Evolutionary conservation across 305 asterid genomes (phyloP).

Genomic region (Fraxinus platypoda): DNA sequence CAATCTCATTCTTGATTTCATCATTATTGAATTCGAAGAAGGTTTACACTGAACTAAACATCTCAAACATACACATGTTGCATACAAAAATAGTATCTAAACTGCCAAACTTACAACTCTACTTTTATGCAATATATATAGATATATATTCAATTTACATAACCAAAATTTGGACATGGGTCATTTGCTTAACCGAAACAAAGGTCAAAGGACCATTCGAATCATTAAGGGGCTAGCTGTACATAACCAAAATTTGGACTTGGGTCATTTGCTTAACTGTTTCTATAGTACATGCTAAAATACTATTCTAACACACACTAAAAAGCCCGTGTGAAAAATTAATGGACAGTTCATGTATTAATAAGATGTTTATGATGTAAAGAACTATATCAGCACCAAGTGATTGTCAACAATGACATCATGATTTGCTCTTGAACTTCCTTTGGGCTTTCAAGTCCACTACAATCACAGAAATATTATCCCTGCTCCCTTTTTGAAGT

Average conservation of each 20-base stretch:
- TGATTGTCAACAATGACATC: slow-evolving; percentile 15
- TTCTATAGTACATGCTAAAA: slow-evolving; percentile 32
- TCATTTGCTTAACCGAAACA: slow-evolving; percentile 16
- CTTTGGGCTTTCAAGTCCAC: slow-evolving; percentile 71
- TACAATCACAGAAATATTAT: slow-evolving; percentile 73
- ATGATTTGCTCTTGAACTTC: slow-evolving; percentile 65
- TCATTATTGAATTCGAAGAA: neutral
- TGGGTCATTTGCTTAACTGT: slow-evolving; percentile 18
- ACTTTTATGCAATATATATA: neutral
- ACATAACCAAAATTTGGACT: slow-evolving; percentile 26
- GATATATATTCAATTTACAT: slow-evolving; percentile 19
- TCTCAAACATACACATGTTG: neutral
- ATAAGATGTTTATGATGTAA: slow-evolving; percentile 27
- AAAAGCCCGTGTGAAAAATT: slow-evolving; percentile 58
- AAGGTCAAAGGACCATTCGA: neutral
- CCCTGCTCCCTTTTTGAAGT: slow-evolving; percentile 75
- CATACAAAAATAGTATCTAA: neutral
- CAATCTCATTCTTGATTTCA: neutral
- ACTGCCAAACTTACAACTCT: neutral
- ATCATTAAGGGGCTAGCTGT: neutral
- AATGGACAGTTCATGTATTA: slow-evolving; percentile 47
- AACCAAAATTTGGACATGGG: slow-evolving; percentile 23
- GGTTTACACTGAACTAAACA: neutral
- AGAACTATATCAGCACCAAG: slow-evolving; percentile 29
- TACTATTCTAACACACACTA: slow-evolving; percentile 41